A percentile compares a stretch with the other conserved stretches of the same genome.
Conservation (phyloP, 495 filamentous ascomycete genomes). For the Xeromyces bisporus region DNA sequence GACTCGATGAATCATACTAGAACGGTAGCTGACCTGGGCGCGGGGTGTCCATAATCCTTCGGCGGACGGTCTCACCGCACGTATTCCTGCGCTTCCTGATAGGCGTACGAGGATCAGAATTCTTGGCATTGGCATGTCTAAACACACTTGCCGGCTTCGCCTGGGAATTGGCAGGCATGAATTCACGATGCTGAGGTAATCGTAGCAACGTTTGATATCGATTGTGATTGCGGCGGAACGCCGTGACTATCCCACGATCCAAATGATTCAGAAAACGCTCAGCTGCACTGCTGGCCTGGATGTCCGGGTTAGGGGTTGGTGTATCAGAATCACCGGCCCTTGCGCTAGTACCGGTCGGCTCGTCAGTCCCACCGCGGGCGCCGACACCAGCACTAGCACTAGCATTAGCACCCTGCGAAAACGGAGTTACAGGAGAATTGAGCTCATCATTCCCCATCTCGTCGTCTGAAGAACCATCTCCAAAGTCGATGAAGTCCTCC, state of each 20-base stretch:
- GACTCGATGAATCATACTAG: slow-evolving; percentile 2
- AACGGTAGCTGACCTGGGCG: slow-evolving; percentile 25
- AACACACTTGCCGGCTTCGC: slow-evolving; percentile 31
- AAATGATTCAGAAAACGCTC: slow-evolving; percentile 50
- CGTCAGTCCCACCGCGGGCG: too few species aligned
- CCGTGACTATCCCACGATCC: slow-evolving; percentile 51
- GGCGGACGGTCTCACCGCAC: slow-evolving; percentile 29
- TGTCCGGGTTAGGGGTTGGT: slow-evolving; percentile 32
- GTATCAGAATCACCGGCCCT: too few species aligned
- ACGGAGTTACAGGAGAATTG: slow-evolving; percentile 20
- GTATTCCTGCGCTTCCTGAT: slow-evolving; percentile 27
- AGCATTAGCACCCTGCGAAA: slow-evolving; percentile 18
- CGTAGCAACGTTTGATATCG: slow-evolving; percentile 51
- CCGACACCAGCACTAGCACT: too few species aligned
- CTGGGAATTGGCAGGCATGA: slow-evolving; percentile 32
- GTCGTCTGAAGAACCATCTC: slow-evolving; percentile 41
- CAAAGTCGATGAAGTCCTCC: slow-evolving; percentile 58
- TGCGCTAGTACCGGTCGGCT: too few species aligned
- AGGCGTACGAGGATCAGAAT: slow-evolving; percentile 26
- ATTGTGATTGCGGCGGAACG: slow-evolving; percentile 64
- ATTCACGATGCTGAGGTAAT: slow-evolving; percentile 37
- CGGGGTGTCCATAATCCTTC: slow-evolving; percentile 32
- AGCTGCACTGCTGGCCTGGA: slow-evolving; percentile 33
- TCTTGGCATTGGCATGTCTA: slow-evolving; percentile 24
- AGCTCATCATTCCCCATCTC: slow-evolving; percentile 22